Percentiles rank a stretch among this genome's conserved stretches.
Conservation (phyloP, 495 filamentous ascomycete genomes). For the Podospora pseudopauciseta region DNA sequence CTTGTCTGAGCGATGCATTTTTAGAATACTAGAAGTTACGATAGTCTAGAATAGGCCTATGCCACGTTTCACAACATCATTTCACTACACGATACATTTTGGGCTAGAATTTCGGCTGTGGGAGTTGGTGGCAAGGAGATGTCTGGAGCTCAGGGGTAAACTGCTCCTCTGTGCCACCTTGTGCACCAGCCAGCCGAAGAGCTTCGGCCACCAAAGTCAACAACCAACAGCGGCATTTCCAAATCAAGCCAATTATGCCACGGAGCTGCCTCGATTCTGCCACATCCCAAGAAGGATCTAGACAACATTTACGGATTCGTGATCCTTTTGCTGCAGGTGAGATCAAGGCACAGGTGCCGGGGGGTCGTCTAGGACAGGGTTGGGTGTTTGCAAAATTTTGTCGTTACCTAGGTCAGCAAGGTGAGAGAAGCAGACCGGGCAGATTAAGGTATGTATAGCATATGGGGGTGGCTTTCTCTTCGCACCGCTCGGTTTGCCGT, state of each 20-base stretch:
- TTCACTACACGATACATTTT: neutral
- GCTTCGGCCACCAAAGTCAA: neutral
- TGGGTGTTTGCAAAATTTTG: neutral
- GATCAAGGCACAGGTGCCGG: neutral
- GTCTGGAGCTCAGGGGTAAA: neutral
- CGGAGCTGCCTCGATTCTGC: neutral
- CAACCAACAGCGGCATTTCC: neutral
- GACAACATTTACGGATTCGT: too few species aligned
- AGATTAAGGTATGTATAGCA: neutral
- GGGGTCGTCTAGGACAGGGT: neutral
- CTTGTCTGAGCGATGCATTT: neutral
- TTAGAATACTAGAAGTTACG: neutral
- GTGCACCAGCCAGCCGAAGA: too few species aligned
- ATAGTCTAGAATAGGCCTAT: neutral
- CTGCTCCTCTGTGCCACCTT: neutral
- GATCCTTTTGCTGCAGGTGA: neutral
- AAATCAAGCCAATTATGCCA: neutral
- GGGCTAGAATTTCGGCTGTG: too few species aligned
- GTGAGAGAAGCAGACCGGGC: neutral
- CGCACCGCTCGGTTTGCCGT: neutral
- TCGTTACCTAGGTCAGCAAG: neutral
- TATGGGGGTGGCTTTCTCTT: neutral
- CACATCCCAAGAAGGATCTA: neutral
- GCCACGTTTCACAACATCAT: neutral
- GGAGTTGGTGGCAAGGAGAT: neutral